These are phyloP conservation scores for Phyllosticta paracitricarpa DNA, from an alignment of 2,329 filamentous ascomycete species.

Conservation along the genomic window DNA sequence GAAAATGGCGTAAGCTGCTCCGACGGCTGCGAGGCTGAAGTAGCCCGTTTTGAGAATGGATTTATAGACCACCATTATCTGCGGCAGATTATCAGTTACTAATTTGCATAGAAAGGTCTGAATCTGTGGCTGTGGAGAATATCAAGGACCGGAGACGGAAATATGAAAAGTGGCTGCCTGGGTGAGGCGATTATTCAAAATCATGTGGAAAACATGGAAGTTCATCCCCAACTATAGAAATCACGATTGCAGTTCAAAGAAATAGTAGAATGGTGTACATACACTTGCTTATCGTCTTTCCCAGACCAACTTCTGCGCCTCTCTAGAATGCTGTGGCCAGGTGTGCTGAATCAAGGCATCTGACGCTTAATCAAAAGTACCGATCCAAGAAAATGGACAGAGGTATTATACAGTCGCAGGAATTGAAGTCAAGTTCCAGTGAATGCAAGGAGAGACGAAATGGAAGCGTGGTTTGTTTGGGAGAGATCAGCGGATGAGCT, in stretches of 20 bases:
- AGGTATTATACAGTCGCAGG: background rate
- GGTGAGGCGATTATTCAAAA: background rate
- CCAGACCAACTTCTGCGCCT: background rate
- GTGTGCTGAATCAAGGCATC: background rate
- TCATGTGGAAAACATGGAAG: no score
- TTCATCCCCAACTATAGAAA: no score
- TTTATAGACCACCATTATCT: constrained; percentile 19
- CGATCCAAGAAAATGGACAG: background rate
- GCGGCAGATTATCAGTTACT: background rate
- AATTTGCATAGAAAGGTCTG: background rate
- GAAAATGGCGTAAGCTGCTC: constrained; percentile 57
- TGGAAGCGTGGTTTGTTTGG: background rate
- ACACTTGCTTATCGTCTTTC: background rate
- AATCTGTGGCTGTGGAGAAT: background rate
- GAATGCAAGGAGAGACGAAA: background rate
- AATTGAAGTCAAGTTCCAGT: background rate
- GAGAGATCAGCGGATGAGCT: constrained; percentile 1
- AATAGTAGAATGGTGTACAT: background rate
- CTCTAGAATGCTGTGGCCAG: background rate
- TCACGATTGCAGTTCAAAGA: background rate
- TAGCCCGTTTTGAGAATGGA: constrained; percentile 26
- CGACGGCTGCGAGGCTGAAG: constrained; percentile 36
- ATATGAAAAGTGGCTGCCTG: constrained; percentile 1
- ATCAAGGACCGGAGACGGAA: background rate
- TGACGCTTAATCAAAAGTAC: background rate